Evolutionary conservation across 2,329 filamentous ascomycete species (phyloP), one percentile per base, ranked within the genome.

Genomic region (Aspergillus floridensis): DNA sequence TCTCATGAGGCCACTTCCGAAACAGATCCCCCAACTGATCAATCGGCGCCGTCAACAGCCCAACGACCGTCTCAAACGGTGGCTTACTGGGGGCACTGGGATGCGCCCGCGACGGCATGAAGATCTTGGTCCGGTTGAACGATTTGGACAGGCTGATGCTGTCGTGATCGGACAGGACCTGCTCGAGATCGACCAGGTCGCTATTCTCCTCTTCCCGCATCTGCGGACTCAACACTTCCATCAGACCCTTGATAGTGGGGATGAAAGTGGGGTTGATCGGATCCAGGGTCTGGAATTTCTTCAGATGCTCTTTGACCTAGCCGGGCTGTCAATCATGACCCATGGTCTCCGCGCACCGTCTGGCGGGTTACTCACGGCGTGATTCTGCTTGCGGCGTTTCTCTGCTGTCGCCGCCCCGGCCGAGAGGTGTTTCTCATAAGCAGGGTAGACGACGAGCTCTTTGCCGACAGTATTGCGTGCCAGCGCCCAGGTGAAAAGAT

Each of bases 21-120:
- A 85, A 82, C 48, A 84, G 49, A 67, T 87, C 83, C 29, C 72
- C 73, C 32, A 87, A 62, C 51, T 77, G 79, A 65, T 86, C 85
- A 31, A 87, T 74, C 0, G 84, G 84, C 6, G 84, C 82, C 0
- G 81, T 73, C 70, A 86, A 56, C 24, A 87, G 65, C 0, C 82
- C 83, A 61, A 78, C 78, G 0, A 78, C 82, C 0, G 79, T 82
- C 74, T 86, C 83, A 60, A 85, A 86, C 0, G 80, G 80, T 12
- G 83, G 82, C 38, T 79, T 76, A 60, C 82, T 77, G 0, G 79
- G 79, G 6, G 80, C 77, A n/a, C 66, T 71, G 0, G 81, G 81
- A 66, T 85, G 82, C 31, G 77, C 79, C 14, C 80, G 76, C 0
- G 80, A 70, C 0, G 82, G 82, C 7, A 81, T 78, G 63, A 85